Base-by-base conservation (phyloP, 108 stramenopile genomes). In the Discostella pseudostelligera region DNA sequence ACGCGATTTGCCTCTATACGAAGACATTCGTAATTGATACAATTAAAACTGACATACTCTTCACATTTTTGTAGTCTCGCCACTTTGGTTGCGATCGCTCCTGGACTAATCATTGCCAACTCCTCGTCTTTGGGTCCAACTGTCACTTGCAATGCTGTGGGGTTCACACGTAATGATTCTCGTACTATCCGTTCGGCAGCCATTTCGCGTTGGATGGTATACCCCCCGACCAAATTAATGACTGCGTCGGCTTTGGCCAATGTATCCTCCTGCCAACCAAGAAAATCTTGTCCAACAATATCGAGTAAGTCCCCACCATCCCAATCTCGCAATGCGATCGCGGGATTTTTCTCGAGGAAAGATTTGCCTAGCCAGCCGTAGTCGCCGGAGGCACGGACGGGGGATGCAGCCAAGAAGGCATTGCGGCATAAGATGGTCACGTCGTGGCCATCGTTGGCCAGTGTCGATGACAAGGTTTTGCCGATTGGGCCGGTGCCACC, bases 251-350 rank as follows among this genome's bases (percentile, higher is more conserved):
- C 89, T 32, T 68, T 71, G 22, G 62, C 50, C 20, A 90, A 42
- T 2, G 84, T 74, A 62, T 94, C 92, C 35, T 90, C 86, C 56
- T 87, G 87, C 88, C 91, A 92, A n/a, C 65, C 67, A 4, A 68
- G 39, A 51, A 63, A 74, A 40, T 80, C 79, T 51, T 82, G 64
- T n/a, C 89, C 87, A 3, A 94, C 92, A 46, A 90, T 94, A 68
- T 94, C 92, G 35, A 87, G 69, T 43, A 90, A 56, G 77, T 94
- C 92, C 26, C 92, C 92, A 16, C 89, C 92, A 70, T 90, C 89
- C 87, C 87, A 94, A 62, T 94, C 92, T 24, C 92, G 67, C 29
- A 94, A 56, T 48, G 51, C 55, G 8, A 92, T 82, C 28, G 80
- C 67, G 3, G 79, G 79, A 54, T 89, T 45, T 16, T 80, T 75